These are phyloP conservation scores for Pisolithus tinctorius DNA, from an alignment of 768 basidiomycete genomes.

Conservation along the genomic window DNA sequence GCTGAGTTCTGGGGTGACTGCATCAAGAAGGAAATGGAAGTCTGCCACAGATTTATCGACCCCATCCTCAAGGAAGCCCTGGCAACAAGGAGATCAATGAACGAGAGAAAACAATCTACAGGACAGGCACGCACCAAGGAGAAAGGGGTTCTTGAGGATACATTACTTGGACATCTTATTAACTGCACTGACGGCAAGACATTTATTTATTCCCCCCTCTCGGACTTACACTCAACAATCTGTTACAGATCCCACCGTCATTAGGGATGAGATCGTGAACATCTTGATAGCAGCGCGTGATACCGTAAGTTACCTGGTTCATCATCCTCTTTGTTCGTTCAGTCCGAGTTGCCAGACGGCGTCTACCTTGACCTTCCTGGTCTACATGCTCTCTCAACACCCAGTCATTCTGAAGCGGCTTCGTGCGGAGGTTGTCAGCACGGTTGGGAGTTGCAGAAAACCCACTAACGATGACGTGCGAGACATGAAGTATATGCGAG, in stretches of 20 bases:
- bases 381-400: too few species aligned
- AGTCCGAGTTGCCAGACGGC: too few species aligned
- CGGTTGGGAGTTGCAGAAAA: constrained; percentile 19
- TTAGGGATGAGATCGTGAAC: too few species aligned
- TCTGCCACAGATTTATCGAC: constrained; percentile 46
- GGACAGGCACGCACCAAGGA: constrained; percentile 6
- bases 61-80: constrained; percentile 47
- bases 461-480: constrained; percentile 14
- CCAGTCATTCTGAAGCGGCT: constrained; percentile 3
- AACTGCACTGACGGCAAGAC: constrained; percentile 21
- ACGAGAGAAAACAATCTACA: constrained; percentile 16
- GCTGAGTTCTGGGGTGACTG: constrained; percentile 47
- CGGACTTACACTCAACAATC: neutral
- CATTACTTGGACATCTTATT: constrained; percentile 24
- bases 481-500: too few species aligned
- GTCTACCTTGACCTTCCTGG: too few species aligned
- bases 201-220: neutral
- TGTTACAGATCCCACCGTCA: too few species aligned
- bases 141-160: constrained; percentile 16
- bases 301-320: constrained; percentile 15
- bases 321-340: neutral
- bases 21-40: constrained; percentile 37
- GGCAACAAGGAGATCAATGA: constrained; percentile 26
- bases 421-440: constrained; percentile 23
- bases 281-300: constrained; percentile 33